A percentile compares a stretch with the other conserved stretches of the same genome.
Conservation (phyloP, 2,329 filamentous ascomycete species). For the Nemania serpens region DNA sequence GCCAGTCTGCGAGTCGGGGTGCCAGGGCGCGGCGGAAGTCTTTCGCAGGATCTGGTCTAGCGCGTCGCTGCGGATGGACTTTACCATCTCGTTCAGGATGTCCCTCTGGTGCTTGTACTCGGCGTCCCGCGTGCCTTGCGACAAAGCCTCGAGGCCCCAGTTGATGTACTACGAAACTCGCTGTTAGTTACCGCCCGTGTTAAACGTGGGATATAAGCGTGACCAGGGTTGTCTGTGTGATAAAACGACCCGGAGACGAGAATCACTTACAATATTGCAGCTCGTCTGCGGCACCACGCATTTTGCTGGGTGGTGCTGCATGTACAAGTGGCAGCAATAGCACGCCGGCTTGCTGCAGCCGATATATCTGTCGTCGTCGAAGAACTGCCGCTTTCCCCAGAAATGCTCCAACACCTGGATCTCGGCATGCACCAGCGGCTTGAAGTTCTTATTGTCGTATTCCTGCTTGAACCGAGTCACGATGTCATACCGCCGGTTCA, state of each 20-base stretch:
- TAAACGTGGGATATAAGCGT: too few species aligned
- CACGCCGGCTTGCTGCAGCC: constrained; percentile 59
- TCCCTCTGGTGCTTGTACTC: constrained; percentile 30
- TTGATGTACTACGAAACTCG: constrained; percentile 39
- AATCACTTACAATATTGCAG: constrained; percentile 38
- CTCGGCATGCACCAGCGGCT: constrained; percentile 50
- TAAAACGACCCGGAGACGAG: too few species aligned
- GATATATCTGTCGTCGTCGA: constrained; percentile 49
- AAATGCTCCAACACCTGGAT: constrained; percentile 55
- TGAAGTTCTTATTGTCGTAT: constrained; percentile 36
- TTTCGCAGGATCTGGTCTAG: constrained; percentile 32
- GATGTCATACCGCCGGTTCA: constrained; percentile 40
- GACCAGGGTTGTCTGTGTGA: too few species aligned
- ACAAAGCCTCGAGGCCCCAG: constrained; percentile 44
- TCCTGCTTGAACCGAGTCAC: constrained; percentile 32
- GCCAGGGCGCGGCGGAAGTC: constrained; percentile 16
- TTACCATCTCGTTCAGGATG: constrained; percentile 35
- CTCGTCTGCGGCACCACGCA: constrained; percentile 44
- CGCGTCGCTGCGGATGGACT: constrained; percentile 33
- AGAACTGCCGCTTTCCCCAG: constrained; percentile 42
- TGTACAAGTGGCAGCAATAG: constrained; percentile 53
- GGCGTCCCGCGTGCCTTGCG: constrained; percentile 17
- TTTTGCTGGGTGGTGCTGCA: constrained; percentile 45
- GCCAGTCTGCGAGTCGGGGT: constrained; percentile 35
- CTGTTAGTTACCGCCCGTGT: not conserved